A percentile compares a stretch with the other conserved stretches of the same genome.
phyloP scores from a whole-genome alignment of 2,329 filamentous ascomycete genomes.

The Calonectria hongkongensis region DNA sequence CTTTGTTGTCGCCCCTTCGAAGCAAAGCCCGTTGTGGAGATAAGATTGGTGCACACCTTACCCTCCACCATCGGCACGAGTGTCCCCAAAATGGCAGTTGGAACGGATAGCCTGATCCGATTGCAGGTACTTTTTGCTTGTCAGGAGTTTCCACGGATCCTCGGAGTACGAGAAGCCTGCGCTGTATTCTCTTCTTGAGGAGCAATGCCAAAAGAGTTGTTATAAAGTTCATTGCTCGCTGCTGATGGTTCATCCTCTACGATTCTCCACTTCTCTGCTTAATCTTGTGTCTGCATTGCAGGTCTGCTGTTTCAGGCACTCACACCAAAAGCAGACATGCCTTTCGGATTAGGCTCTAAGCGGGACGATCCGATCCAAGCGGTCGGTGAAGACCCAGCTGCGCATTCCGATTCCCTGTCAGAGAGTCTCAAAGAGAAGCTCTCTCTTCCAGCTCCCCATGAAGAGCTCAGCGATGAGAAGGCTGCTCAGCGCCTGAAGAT shows the following conservation, averaged over 20 bases:
- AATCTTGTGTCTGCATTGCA: constrained; percentile 7
- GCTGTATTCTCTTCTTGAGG: too few species aligned
- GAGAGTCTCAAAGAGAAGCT: constrained; percentile 11
- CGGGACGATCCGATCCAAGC: constrained; percentile 17
- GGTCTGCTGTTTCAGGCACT: constrained; percentile 2
- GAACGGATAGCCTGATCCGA: constrained; percentile 19
- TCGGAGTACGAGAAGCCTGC: constrained; percentile 1
- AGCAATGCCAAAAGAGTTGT: background rate
- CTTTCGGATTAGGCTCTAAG: constrained; percentile 22
- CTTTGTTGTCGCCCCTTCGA: constrained; percentile 7
- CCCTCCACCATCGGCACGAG: constrained; percentile 1
- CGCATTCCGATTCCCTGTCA: constrained; percentile 9
- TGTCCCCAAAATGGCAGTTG: constrained; percentile 18
- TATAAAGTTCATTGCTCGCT: constrained; percentile 14
- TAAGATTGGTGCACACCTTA: background rate
- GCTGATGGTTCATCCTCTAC: background rate
- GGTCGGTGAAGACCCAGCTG: constrained; percentile 15
- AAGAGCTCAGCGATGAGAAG: constrained; percentile 7
- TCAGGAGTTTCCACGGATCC: constrained; percentile 12
- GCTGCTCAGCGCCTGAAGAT: constrained; percentile 19
- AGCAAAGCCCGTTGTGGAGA: background rate
- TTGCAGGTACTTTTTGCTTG: constrained; percentile 12
- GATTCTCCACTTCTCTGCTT: constrained; percentile 18
- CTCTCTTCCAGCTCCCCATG: background rate
- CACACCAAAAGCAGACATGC: constrained; percentile 16